These are phyloP conservation scores for Cercospora janseana DNA, from an alignment of 2,329 filamentous ascomycete genomes.

Conservation along the genomic window DNA sequence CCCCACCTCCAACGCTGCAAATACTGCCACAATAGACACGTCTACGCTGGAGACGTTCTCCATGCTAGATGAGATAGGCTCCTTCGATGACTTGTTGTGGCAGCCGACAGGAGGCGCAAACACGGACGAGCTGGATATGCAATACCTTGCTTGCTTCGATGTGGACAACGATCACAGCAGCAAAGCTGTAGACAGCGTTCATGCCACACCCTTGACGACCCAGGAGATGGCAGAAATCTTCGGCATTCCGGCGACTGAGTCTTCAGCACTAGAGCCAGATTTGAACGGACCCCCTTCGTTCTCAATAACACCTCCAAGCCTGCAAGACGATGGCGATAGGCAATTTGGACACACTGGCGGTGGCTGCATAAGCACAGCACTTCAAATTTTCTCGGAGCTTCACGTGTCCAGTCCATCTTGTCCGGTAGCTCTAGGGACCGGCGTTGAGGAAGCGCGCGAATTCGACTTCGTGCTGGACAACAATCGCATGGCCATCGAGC, in stretches of 20 bases:
- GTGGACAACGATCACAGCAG: neutral
- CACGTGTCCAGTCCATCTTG: slow-evolving; percentile 4
- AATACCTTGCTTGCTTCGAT: neutral
- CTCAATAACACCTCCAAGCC: neutral
- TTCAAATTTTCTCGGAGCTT: slow-evolving; percentile 7
- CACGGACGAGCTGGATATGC: neutral
- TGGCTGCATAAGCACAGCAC: slow-evolving; percentile 8
- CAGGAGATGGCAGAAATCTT: neutral
- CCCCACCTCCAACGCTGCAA: neutral
- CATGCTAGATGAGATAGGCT: neutral
- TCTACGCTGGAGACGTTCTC: neutral
- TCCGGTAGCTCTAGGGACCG: neutral
- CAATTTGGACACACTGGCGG: neutral
- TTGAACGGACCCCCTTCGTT: neutral
- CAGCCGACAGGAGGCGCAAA: neutral
- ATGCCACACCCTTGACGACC: neutral
- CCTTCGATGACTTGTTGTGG: neutral
- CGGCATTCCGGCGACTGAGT: neutral
- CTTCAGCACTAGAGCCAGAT: neutral
- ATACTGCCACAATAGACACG: neutral
- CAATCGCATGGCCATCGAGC: slow-evolving; percentile 7
- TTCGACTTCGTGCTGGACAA: slow-evolving; percentile 8
- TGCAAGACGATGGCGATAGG: neutral
- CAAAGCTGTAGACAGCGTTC: neutral
- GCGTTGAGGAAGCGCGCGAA: neutral